A percentile compares a stretch with the other conserved stretches of the same genome.
Conservation (phyloP, 2,329 filamentous ascomycete genomes). For the Colletotrichum lindemuthianum region DNA sequence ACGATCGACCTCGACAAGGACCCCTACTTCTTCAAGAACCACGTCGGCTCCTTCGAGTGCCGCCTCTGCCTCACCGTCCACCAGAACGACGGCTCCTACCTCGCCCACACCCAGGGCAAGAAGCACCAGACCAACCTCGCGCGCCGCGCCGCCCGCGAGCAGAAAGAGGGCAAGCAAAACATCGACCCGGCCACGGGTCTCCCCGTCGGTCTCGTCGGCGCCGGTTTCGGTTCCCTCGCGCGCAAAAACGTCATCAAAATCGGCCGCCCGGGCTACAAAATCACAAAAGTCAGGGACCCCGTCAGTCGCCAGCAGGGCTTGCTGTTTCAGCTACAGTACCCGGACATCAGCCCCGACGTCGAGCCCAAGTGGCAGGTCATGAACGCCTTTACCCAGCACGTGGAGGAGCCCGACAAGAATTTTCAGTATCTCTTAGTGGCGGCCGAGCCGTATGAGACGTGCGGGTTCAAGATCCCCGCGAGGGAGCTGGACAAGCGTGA, state of each 20-base stretch:
- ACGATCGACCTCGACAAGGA: slow-evolving; percentile 99
- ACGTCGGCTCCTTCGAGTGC: slow-evolving; percentile 97
- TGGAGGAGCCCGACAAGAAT: slow-evolving; percentile 93
- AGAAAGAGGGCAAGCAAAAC: slow-evolving; percentile 83
- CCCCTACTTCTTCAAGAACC: slow-evolving; percentile 99
- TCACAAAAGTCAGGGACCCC: slow-evolving; percentile 93
- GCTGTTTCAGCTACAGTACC: slow-evolving; percentile 96
- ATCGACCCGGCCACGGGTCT: slow-evolving; percentile 75
- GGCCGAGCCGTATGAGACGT: slow-evolving; percentile 97
- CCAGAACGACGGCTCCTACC: slow-evolving; percentile 98
- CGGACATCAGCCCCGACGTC: slow-evolving; percentile 82
- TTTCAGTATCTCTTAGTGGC: slow-evolving; percentile 96
- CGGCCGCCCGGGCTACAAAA: slow-evolving; percentile 94
- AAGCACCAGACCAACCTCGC: slow-evolving; percentile 99
- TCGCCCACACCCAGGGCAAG: slow-evolving; percentile 96
- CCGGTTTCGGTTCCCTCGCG: slow-evolving; percentile 68
- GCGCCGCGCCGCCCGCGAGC: slow-evolving; percentile 92
- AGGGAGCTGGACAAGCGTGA: slow-evolving; percentile 91
- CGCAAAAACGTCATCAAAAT: slow-evolving; percentile 92
- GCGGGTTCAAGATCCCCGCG: slow-evolving; percentile 94
- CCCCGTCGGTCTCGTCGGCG: slow-evolving; percentile 80
- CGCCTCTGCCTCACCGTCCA: slow-evolving; percentile 96
- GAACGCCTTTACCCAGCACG: slow-evolving; percentile 95
- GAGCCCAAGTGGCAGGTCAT: slow-evolving; percentile 92
- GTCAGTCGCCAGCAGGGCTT: slow-evolving; percentile 88